Base-by-base conservation (phyloP, 176 grass and related monocot species). In the Zea luxurians region DNA sequence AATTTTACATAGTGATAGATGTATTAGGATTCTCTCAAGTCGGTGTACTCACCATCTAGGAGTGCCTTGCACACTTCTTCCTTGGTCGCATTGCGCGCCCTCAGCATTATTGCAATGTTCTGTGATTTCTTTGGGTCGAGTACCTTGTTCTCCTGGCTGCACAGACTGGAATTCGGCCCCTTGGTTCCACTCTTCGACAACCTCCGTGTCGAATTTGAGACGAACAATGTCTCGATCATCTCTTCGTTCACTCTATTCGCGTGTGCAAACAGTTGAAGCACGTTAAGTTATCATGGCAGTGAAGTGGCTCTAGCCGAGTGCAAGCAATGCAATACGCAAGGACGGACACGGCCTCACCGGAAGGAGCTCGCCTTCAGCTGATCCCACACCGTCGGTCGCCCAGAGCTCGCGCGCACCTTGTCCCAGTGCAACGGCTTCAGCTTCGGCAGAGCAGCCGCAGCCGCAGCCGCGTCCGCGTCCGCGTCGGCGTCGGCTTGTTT, bases 391-490 rank as follows among this genome's bases (percentile, higher is more conserved):
- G 86, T 93, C 20, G 80, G 85, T 46, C 88, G 80, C 71, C 86
- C 83, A 15, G 88, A 88, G 91, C 85, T 90, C 44, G 88, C 85
- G 35, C 85, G 82, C 46, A 93, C 85, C 78, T 93, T 93, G 64
- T 93, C 91, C 91, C 91, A 93, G 75, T 93, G 88, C 54, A 93
- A 70, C 57, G 88, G 91, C 75, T 93, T 93, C 76, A 93, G 37
- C 76, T 90, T 90, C 13, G 88, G 82, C 2, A 66, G 79, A 54
- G 27, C 27, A 27, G 27, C 27, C 27, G n/a, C n/a, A n/a, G n/a
- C n/a, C n/a, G n/a, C n/a, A n/a, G n/a, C n/a, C n/a, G 76, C 66
- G 59, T 78, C 85, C 21, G 43, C n/a, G 0, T 69, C 84, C 62
- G 37, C 36, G 2, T 57, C 50, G 20, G 6, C 47, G 7, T 86